A percentile compares a stretch with the other conserved stretches of the same genome.
Conservation (phyloP, 1,284 basidiomycete species). For the Cryptococcus jaspeensis region DNA sequence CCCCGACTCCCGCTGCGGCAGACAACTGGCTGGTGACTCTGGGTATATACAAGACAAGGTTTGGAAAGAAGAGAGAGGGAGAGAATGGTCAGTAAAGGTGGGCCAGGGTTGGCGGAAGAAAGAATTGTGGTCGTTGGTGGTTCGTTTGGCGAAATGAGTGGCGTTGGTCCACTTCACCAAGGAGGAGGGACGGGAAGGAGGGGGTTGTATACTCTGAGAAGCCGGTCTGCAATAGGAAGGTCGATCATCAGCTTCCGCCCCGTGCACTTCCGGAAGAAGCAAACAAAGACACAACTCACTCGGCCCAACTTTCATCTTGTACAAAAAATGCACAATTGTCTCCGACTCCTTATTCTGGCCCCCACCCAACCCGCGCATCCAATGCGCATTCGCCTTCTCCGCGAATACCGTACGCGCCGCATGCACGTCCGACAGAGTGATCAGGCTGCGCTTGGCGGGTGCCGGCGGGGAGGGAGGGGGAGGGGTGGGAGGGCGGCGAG, state of each 20-base stretch:
- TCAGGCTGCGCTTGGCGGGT: constrained; percentile 35
- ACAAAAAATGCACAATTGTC: constrained; percentile 50
- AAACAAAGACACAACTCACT: constrained; percentile 33
- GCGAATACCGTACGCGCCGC: constrained; percentile 42
- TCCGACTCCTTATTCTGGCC: constrained; percentile 50
- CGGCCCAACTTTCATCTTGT: constrained; percentile 50
- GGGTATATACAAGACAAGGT: neutral
- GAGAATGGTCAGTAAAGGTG: too few relatives aligned
- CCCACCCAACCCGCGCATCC: constrained; percentile 47
- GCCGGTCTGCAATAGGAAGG: constrained; percentile 22
- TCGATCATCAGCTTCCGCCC: neutral
- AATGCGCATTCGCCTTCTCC: constrained; percentile 49
- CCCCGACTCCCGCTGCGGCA: too few relatives aligned
- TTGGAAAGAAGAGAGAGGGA: neutral
- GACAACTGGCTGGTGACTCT: too few relatives aligned
- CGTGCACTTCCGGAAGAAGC: neutral
- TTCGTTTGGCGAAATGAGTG: too few relatives aligned
- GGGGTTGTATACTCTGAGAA: constrained; percentile 46
- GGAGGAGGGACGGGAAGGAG: constrained; percentile 5
- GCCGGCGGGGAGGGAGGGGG: constrained; percentile 12
- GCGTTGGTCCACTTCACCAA: neutral
- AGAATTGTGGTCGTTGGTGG: too few relatives aligned
- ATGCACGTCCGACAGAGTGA: constrained; percentile 46
- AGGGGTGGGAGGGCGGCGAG: constrained; percentile 19
- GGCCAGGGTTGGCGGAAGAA: too few relatives aligned